These are phyloP conservation scores for Neovahlkampfia damariscottae DNA, from an alignment of 78 protist genomes.

Conservation along the genomic window DNA sequence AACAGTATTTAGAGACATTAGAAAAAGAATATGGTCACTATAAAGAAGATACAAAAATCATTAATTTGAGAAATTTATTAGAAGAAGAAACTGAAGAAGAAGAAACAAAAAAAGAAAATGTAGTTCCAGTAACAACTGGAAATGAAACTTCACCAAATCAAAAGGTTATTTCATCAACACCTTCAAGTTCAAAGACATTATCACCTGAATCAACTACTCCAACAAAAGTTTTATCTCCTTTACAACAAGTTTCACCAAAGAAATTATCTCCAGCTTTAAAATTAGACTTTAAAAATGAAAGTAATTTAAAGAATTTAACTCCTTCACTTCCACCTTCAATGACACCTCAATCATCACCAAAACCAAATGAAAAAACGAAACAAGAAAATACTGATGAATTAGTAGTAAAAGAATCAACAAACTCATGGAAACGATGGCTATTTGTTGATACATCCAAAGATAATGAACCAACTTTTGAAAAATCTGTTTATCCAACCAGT, in stretches of 20 bases:
- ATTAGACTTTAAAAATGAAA: too few species aligned
- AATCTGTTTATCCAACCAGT: constrained; percentile 29
- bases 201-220: too few species aligned
- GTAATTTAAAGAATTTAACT: too few species aligned
- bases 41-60: neutral
- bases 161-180: too few species aligned
- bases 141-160: too few species aligned
- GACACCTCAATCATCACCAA: neutral
- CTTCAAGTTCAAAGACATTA: too few species aligned
- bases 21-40: neutral
- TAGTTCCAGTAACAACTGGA: too few species aligned
- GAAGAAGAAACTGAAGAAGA: neutral
- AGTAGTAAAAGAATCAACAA: neutral
- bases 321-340: neutral
- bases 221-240: too few species aligned
- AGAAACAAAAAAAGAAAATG: neutral
- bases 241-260: too few species aligned
- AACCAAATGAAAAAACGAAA: neutral
- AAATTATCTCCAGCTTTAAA: too few species aligned
- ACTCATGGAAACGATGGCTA: neutral
- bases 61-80: neutral
- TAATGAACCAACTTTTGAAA: neutral
- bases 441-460: neutral
- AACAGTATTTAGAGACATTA: neutral
- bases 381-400: constrained; percentile 11